A percentile compares a stretch with the other conserved stretches of the same genome.
These are phyloP conservation scores for Guillardia theta DNA, from an alignment of 78 protist species.

Conservation along the genomic window DNA sequence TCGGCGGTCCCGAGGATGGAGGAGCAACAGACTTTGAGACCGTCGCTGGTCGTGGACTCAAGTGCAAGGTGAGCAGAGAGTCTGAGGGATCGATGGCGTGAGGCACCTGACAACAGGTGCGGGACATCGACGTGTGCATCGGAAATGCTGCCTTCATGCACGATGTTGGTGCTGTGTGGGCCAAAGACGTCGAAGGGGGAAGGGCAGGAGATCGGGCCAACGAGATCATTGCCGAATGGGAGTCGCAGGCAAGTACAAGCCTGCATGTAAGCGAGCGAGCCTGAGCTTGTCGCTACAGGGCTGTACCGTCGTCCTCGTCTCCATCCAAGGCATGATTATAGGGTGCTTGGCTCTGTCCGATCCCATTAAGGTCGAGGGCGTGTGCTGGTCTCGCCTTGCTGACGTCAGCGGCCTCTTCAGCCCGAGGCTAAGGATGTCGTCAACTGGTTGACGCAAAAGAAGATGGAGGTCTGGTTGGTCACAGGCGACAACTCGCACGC, in stretches of 20 bases:
- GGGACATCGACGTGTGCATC: background rate
- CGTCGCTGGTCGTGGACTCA: too few relatives aligned
- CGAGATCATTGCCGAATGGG: background rate
- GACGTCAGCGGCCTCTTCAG: background rate
- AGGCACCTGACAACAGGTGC: too few relatives aligned
- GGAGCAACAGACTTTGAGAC: too few relatives aligned
- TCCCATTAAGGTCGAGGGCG: background rate
- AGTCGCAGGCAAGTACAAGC: too few relatives aligned
- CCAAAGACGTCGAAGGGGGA: background rate
- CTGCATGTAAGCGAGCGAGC: too few relatives aligned
- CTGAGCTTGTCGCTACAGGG: too few relatives aligned
- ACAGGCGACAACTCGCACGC: slow-evolving; percentile 89
- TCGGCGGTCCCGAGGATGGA: too few relatives aligned
- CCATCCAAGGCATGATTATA: background rate
- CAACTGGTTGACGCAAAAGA: too few relatives aligned
- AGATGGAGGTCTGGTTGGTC: slow-evolving; percentile 78
- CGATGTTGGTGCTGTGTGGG: background rate
- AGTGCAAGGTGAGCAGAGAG: too few relatives aligned
- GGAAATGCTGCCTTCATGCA: background rate
- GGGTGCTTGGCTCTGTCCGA: background rate
- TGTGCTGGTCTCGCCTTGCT: background rate
- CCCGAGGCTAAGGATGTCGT: too few relatives aligned
- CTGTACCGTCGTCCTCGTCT: background rate
- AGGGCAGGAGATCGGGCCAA: background rate
- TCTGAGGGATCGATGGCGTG: too few relatives aligned